Conservation (phyloP, 2,329 filamentous ascomycete species). For the Trichoderma sp. region DNA sequence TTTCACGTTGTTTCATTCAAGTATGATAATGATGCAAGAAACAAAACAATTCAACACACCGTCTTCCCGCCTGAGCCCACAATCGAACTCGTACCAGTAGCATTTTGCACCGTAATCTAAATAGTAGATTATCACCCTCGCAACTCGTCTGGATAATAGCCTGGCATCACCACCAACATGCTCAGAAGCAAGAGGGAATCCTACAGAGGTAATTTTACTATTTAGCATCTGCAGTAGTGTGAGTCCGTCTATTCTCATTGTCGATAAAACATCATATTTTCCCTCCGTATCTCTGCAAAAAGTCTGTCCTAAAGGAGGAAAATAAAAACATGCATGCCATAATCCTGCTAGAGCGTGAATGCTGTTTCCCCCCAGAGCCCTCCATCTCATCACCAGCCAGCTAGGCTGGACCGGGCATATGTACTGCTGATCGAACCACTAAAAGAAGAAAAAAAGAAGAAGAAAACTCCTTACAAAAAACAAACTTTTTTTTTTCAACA, state of each 20-base stretch:
- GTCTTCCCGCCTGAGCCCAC: background rate
- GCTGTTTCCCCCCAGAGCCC: constrained; percentile 8
- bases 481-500: constrained; percentile 14
- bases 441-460: background rate
- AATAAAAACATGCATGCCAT: constrained; percentile 15
- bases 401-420: background rate
- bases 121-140: background rate
- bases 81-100: background rate
- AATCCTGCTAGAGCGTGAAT: constrained; percentile 16
- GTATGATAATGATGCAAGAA: constrained; percentile 20
- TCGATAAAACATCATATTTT: background rate
- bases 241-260: background rate
- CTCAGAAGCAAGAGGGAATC: background rate
- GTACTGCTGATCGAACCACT: background rate
- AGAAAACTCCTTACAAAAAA: constrained; percentile 8
- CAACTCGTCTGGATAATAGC: background rate
- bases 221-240: background rate
- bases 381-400: constrained; percentile 17
- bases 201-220: background rate
- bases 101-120: background rate
- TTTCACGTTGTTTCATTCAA: constrained; percentile 25
- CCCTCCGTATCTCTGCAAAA: constrained; percentile 6
- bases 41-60: constrained; percentile 16
- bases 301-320: constrained; percentile 13
- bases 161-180: background rate